A percentile compares a stretch with the other conserved stretches of the same genome.
These are phyloP conservation scores for Neoarthrinium moseri DNA, from an alignment of 2,329 filamentous ascomycete species.

Conservation along the genomic window DNA sequence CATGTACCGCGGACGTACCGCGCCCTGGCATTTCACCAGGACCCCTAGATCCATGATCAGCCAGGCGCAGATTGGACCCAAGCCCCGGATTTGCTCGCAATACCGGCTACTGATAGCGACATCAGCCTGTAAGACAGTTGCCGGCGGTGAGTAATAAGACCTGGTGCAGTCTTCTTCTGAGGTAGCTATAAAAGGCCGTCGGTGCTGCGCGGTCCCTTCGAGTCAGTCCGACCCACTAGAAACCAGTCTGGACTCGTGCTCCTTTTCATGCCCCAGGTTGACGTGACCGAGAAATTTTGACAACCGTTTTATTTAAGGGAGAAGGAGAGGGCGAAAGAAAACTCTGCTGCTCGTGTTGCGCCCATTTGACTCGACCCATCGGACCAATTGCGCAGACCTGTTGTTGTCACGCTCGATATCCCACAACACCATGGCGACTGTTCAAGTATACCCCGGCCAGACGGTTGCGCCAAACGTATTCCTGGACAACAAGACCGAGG, in stretches of 20 bases:
- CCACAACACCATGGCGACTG: slow-evolving; percentile 8
- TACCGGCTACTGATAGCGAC: slow-evolving; percentile 8
- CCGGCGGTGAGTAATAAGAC: slow-evolving; percentile 4
- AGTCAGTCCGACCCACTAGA: slow-evolving; percentile 5
- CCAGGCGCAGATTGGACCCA: neutral
- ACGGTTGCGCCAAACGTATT: slow-evolving; percentile 8
- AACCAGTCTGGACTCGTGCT: neutral
- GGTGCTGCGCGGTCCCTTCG: neutral
- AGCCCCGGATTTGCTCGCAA: slow-evolving; percentile 9
- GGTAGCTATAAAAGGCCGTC: neutral
- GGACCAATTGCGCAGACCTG: neutral
- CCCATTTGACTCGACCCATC: no score
- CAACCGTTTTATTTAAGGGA: neutral
- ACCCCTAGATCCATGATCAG: slow-evolving; percentile 6
- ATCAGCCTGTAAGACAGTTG: neutral
- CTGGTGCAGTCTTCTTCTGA: neutral
- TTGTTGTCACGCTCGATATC: no score
- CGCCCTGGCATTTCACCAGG: neutral
- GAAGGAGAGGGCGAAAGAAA: no score
- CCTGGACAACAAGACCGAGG: slow-evolving; percentile 7
- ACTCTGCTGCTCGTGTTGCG: no score
- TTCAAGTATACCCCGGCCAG: slow-evolving; percentile 9
- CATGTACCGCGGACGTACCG: slow-evolving; percentile 9
- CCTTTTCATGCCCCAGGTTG: neutral
- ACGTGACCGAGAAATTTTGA: neutral